Conservation (phyloP, 1,284 basidiomycete genomes). For the Cerioporus squamosus region DNA sequence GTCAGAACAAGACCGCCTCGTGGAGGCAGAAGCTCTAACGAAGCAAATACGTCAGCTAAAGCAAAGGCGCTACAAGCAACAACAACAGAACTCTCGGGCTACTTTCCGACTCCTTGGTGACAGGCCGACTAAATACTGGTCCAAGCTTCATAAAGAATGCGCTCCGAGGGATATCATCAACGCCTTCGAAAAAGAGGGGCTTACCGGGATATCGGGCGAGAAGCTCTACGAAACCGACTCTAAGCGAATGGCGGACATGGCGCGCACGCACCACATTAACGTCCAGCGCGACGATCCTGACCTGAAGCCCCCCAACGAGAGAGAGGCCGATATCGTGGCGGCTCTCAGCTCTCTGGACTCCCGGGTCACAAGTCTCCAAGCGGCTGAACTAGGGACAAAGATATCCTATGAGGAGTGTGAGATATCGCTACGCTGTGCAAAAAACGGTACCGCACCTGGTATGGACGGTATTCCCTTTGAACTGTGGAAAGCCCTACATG, state of each 20-base stretch:
- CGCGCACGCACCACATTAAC: not conserved
- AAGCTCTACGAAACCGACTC: not conserved
- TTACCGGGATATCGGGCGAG: not conserved
- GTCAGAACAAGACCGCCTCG: not conserved
- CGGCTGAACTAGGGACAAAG: not conserved
- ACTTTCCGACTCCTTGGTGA: conserved; percentile 33
- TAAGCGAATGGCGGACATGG: conserved; percentile 4
- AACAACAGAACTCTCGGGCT: not conserved
- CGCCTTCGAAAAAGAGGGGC: not conserved
- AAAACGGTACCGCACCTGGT: conserved; percentile 17
- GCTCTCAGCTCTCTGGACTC: not conserved
- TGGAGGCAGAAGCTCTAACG: not conserved
- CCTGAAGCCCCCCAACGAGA: not conserved
- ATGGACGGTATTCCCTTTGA: conserved; percentile 28
- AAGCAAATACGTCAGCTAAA: not conserved
- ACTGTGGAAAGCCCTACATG: conserved; percentile 22
- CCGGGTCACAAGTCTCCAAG: not conserved
- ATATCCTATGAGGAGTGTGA: conserved; percentile 1
- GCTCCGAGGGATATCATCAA: not conserved
- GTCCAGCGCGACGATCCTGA: not conserved
- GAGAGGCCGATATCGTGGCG: not conserved
- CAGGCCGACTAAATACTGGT: conserved; percentile 38
- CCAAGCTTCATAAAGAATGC: conserved; percentile 19
- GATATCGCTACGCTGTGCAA: not conserved
- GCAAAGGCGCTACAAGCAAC: not conserved